phyloP scores from a whole-genome alignment of 495 filamentous ascomycete species.

The Aspergillus nanangensis region DNA sequence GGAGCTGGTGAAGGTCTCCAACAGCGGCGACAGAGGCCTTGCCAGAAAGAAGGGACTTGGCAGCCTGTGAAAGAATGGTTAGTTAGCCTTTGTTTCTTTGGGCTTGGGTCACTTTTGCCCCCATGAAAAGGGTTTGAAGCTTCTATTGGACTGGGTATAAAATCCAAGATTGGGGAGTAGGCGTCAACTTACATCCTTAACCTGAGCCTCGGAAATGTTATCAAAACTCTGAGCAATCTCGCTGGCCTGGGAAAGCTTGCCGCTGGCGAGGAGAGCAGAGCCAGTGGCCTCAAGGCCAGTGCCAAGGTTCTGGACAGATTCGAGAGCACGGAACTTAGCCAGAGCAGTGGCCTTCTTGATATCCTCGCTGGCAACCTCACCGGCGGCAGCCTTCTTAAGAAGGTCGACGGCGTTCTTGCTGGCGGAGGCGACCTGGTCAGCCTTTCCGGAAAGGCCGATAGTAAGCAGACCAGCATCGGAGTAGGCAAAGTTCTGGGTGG shows the following conservation, averaged over 20 bases:
- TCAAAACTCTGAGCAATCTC: slow-evolving; percentile 76
- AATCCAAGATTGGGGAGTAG: background rate
- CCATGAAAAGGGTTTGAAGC: too few relatives aligned
- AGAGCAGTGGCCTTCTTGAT: slow-evolving; percentile 86
- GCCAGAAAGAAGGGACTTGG: slow-evolving; percentile 76
- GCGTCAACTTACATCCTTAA: slow-evolving; percentile 79
- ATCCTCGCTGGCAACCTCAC: slow-evolving; percentile 73
- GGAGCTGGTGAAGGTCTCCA: slow-evolving; percentile 82
- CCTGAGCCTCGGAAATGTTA: slow-evolving; percentile 72
- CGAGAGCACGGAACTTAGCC: slow-evolving; percentile 90
- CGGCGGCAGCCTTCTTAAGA: slow-evolving; percentile 72
- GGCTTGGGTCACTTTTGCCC: too few relatives aligned
- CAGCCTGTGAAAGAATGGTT: slow-evolving; percentile 52
- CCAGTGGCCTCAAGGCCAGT: slow-evolving; percentile 69
- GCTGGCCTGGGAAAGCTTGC: slow-evolving; percentile 81
- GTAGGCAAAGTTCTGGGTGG: slow-evolving; percentile 76
- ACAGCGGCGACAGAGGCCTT: slow-evolving; percentile 86
- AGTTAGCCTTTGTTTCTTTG: slow-evolving; percentile 12
- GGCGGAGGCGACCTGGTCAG: slow-evolving; percentile 61
- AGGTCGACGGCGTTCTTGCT: slow-evolving; percentile 62
- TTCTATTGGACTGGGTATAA: too few relatives aligned
- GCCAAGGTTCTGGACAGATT: slow-evolving; percentile 68
- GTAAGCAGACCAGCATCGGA: slow-evolving; percentile 90
- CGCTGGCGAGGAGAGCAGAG: slow-evolving; percentile 70
- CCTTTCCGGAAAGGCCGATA: slow-evolving; percentile 71